Evolutionary conservation across 2,329 filamentous ascomycete genomes (phyloP), one percentile per base, ranked within the genome.

Genomic region (Biscogniauxia marginata): DNA sequence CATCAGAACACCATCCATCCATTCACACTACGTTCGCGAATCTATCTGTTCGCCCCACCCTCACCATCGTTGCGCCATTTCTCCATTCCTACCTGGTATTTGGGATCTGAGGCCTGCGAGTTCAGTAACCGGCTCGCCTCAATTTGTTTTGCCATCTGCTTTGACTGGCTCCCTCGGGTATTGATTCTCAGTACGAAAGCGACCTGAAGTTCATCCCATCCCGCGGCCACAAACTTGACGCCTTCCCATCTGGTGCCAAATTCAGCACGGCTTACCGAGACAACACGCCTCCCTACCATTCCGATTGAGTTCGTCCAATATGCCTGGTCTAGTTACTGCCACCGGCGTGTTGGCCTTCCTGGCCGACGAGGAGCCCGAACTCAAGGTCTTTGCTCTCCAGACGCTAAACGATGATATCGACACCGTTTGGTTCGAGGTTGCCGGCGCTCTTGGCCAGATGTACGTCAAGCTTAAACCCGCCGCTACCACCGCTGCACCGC

Each of bases 381-480:
- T 99, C 75, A 93, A 92, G 81, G 86, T 93, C 67, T 99, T 97
- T 73, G 95, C 95, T 64, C 83, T 99, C 65, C 90, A 96, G 78
- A 93, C 91, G 65, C 85, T 99, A 70, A 96, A 99, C 77, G 90
- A 95, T 67, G 90, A 98, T 71, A 96, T 99, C 69, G 93, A 98
- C 75, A 89, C 93, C 62, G 86, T 99, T 66, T 99, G 95, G 95
- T 96, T 93, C 60, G 95, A 99, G 77, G 93, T 99, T 62, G 93
- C 95, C 52, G 91, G 89, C 55, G 89, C 91, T 57, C 85, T 99
- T 70, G 92, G 89, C 70, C 88, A 96, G 77, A 97, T 99, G 93
- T 97, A 83, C 57, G 68, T 55, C 25, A 39, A 18, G 19, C 50
- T 2, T 21, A 34, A 19, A 16, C 30, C 23, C 18, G 7, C 46